Evolutionary conservation across 768 basidiomycete genomes (phyloP), one percentile per base, ranked within the genome.

Genomic region (Megacollybia marginata): DNA sequence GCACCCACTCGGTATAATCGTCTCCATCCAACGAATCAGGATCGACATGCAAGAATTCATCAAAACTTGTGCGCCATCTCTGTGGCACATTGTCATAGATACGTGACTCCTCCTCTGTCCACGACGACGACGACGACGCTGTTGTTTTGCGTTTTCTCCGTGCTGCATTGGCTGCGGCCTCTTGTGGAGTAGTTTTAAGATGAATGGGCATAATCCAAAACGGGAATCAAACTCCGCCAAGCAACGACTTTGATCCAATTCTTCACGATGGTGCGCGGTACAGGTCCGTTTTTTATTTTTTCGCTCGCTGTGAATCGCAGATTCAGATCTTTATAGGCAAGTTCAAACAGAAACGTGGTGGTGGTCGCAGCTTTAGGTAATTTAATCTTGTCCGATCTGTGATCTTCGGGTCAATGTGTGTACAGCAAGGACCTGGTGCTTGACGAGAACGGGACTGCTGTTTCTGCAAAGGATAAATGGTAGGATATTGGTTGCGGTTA

Each of bases 271-370:
- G 75, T 71, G 54, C 76, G 78, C 53, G 76, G 76, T 57, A 61
- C 73, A 66, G 77, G 77, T 72, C 64, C 12, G 34, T 23, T 16
- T 46, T 12, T 36, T 23, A 15, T 15, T 36, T 19, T 19, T 28
- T 34, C 18, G 28, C 16, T 5, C n/a, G 15, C 10, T 42, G 19
- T 8, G 12, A 13, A 33, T 9, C 36, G 10, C 36, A 36, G 20
- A 44, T 19, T 40, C 13, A 6, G n/a, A 28, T 33, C 18, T 11
- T 16, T 43, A 33, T 48, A 82, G 88, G 90, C 53, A 89, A 85
- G 67, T 90, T 79, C 71, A 92, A 92, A 76, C 74, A 81, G 56
- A 88, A 84, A 62, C 88, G 92, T 47, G 92, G 92, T 56, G 92
- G 92, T 34, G 92, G 92, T 47, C 79, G 92, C 53, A 83, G 71